Base-by-base conservation (phyloP, 31 red algal species). In the Porphyra umbilicalis region DNA sequence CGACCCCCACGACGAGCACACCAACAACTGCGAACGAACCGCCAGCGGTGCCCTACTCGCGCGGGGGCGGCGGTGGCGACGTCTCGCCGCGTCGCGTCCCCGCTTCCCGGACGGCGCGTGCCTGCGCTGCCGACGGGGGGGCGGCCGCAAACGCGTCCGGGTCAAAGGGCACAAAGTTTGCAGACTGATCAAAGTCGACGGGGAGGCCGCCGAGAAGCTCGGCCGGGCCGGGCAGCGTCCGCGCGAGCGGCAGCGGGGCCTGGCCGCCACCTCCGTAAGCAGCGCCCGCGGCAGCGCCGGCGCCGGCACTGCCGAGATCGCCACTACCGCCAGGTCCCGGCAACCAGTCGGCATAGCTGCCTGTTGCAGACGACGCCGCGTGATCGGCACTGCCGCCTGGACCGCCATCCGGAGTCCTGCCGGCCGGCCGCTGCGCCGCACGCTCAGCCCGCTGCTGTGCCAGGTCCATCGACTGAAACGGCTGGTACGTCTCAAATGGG, bases 101-200 rank as follows among this genome's bases (percentile, higher is more conserved):
- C 57, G 57, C 57, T 29, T 71, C 57, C 20, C 57, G 57, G 57
- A 25, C 16, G 57, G 57, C 57, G 57, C 57, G 57, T 16, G 57
- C 7, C 57, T 71, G 57, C 13, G 25, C 57, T 29, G 57, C 30
- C 57, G 57, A 71, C 57, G 57, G 3, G 13, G 57, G 0, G 57
- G 13, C 57, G 57, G 57, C 57, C 25, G 57, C 57, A 71, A 71
- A 71, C 57, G 57, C 13, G 57, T 71, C 25, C 30, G 57, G 57
- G 57, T 71, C 57, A n/a, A 71, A 71, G 57, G 57, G 57, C 57
- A 71, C 57, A 71, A 71, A 71, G 57, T 71, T 71, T 71, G 57
- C 57, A 71, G 57, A n/a, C 25, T 18, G 14, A 29, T 71, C 57
- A 6, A 71, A 29, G 57, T 71, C 57, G 3, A 29, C 6, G 57